Base-by-base conservation (phyloP, 2,329 filamentous ascomycete species). In the Endothia cerciana region DNA sequence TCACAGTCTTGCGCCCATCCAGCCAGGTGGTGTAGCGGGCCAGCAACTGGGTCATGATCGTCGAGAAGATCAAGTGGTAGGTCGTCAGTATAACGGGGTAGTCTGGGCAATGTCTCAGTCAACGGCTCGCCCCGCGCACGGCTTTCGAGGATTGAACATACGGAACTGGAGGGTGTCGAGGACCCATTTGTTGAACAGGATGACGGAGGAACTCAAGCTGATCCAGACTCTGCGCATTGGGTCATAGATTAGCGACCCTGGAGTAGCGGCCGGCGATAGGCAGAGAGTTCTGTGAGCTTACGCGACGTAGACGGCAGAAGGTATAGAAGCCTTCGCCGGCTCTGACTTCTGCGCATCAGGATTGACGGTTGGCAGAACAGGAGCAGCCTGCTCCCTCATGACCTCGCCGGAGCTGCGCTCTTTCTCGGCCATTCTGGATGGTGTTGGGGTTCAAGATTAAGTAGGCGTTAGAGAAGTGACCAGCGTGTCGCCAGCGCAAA, bases 181-280 rank as follows among this genome's bases (percentile, higher is more conserved):
- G 74, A 99, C 93, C 88, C 92, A 97, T 87, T 99, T 99, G 89
- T 99, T 98, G 90, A 97, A 98, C 69, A 99, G 85, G 77, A 99
- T 99, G 76, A 98, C 93, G 73, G 91, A 92, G 53, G 93, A 97
- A 75, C 92, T 97, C 78, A 97, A 85, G 67, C 89, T 83, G 76
- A 99, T 98, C 95, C 95, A 99, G 72, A 89, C 84, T 73, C 94
- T 97, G 78, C 51, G 71, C 30, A 45, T 19, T 11, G 33, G 25
- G 11, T 33, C 17, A 47, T 43, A 19, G 41, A 43, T 51, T 41
- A 43, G 47, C 28, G 60, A 49, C 19, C 33, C 33, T 49, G 19
- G 25, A 28, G 22, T 10, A 40, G 51, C 51, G 30, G 28, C 53
- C 15, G n/a, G 58, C 28, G 10, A 30, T 30, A 28, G 36, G 1